These are phyloP conservation scores for Gracilaria gracilis DNA, from an alignment of 23 red algal species.

Conservation along the genomic window DNA sequence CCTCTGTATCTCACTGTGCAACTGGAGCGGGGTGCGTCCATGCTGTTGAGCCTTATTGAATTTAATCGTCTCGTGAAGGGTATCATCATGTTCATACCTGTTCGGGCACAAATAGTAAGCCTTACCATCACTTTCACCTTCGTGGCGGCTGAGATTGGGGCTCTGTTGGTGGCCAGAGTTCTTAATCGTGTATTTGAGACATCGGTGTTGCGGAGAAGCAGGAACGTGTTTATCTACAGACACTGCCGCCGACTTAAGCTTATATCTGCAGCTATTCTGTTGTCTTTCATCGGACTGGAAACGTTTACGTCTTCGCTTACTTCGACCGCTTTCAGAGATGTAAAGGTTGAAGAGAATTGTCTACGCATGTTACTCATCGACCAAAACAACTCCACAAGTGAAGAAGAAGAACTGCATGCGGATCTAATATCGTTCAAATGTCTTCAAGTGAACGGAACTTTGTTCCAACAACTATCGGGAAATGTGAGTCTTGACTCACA, in stretches of 20 bases:
- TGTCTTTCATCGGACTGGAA: constrained; percentile 3
- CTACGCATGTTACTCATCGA: not conserved
- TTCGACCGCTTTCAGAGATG: not conserved
- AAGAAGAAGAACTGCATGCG: too few species aligned
- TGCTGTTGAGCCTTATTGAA: too few species aligned
- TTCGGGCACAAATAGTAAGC: constrained; percentile 24
- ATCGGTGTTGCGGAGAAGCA: not conserved
- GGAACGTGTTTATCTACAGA: not conserved
- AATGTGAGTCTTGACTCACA: too few species aligned
- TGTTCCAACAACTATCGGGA: too few species aligned
- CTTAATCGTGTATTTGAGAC: not conserved
- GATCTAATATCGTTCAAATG: too few species aligned
- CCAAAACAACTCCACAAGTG: too few species aligned
- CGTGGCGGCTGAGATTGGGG: not conserved
- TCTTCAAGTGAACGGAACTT: too few species aligned
- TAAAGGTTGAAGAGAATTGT: not conserved
- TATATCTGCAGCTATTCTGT: not conserved
- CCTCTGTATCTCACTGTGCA: too few species aligned
- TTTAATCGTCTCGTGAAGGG: too few species aligned
- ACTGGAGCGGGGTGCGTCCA: too few species aligned
- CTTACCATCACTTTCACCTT: not conserved
- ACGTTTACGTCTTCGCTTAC: not conserved
- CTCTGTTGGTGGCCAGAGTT: not conserved
- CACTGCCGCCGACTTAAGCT: not conserved
- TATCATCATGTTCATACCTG: constrained; percentile 19